Percentiles rank a stretch among this genome's conserved stretches.
Conservation (phyloP, 2,329 filamentous ascomycete species). For the Zymoseptoria tritici region DNA sequence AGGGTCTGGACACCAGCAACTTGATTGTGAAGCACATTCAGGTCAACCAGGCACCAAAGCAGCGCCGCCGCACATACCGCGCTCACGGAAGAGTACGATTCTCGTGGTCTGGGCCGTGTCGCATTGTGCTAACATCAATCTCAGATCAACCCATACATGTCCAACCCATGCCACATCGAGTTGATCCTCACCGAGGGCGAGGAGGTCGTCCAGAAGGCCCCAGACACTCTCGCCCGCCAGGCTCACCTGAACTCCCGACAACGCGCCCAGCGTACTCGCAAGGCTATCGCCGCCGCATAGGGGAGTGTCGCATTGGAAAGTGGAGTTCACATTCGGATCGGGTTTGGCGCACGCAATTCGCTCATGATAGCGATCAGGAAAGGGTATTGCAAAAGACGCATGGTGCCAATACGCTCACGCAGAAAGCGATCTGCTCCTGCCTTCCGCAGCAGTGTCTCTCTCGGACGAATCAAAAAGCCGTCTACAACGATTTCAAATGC, state of each 20-base stretch:
- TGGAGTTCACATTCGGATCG: constrained; percentile 8
- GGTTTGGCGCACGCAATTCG: constrained; percentile 7
- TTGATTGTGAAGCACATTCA: constrained; percentile 99
- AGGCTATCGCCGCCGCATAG: constrained; percentile 47
- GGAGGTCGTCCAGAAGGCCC: constrained; percentile 89
- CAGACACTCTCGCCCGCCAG: constrained; percentile 53
- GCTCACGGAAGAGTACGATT: constrained; percentile 96
- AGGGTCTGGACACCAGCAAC: constrained; percentile 95
- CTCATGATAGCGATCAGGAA: constrained; percentile 5
- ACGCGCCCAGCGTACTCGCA: constrained; percentile 63
- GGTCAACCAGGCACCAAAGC: constrained; percentile 99
- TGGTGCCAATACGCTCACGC: constrained; percentile 5
- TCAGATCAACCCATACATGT: constrained; percentile 99
- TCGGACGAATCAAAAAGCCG: constrained; percentile 9
- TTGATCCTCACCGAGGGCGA: constrained; percentile 97
- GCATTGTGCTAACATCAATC: constrained; percentile 1
- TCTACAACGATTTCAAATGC: neutral
- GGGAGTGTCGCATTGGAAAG: constrained; percentile 7
- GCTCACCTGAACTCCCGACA: constrained; percentile 79
- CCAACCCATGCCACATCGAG: constrained; percentile 99
- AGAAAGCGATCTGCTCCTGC: constrained; percentile 9
- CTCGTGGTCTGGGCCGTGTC: neutral
- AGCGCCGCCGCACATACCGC: constrained; percentile 98
- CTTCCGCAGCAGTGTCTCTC: constrained; percentile 10
- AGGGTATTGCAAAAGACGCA: constrained; percentile 4